Base-by-base conservation (phyloP, 2,329 filamentous ascomycete genomes). In the Didymosphaeria variabile region DNA sequence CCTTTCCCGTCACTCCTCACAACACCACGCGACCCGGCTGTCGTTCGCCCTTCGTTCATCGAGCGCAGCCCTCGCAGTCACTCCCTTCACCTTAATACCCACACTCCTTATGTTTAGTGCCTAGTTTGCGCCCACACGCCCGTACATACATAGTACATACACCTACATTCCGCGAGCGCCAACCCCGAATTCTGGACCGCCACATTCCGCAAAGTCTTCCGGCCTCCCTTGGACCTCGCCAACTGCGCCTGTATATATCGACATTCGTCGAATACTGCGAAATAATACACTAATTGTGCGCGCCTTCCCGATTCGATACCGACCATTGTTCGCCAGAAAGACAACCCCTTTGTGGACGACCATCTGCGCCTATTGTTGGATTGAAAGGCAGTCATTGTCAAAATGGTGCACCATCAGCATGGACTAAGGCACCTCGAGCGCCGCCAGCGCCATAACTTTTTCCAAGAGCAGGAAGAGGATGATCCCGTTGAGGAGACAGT, bases 21-120 rank as follows among this genome's bases (percentile, higher is more conserved):
- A 65, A 63, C 62, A 61, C 65, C 57, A 67, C 71, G 72, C 75
- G 74, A 72, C 75, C 76, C 66, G 75, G 76, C 74, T 74, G 76
- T 77, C 73, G 76, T 76, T 73, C 72, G 72, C 68, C 74, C 73
- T 77, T 78, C 74, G 63, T 76, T 73, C 70, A 73, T 71, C 69
- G 67, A 76, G 67, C 70, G 68, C 75, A 69, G 67, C 72, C 72
- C 66, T 73, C 68, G 73, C 72, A 65, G 70, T 69, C 76, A 69
- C 71, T 77, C 74, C 62, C 76, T 77, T 59, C 45, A 55, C 55
- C 62, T 57, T 69, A 71, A 63, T 68, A 69, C 42, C 40, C 42
- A 55, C 72, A 64, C 71, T 77, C 69, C 55, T 74, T 73, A 63
- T 74, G 67, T 70, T 62, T 69, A 72, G 66, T 76, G 69, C 66